A percentile compares a stretch with the other conserved stretches of the same genome.
Conservation (phyloP, 2,329 filamentous ascomycete genomes). For the Lasiodiplodia citricola region DNA sequence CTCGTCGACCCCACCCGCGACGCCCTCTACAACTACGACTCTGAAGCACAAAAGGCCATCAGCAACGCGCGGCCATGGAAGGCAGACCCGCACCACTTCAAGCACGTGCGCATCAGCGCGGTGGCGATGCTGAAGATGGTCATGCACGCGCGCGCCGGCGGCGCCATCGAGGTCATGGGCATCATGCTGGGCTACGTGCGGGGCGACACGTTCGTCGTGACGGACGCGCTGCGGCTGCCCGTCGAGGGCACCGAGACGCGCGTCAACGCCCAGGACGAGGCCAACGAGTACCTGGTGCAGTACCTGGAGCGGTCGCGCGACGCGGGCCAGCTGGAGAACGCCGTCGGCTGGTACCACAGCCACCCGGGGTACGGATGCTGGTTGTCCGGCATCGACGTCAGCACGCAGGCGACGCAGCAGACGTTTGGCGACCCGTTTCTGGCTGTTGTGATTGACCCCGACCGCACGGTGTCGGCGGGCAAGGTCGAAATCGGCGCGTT, state of each 20-base stretch:
- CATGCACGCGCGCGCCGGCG: constrained; percentile 96
- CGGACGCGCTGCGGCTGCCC: constrained; percentile 89
- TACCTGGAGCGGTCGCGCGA: constrained; percentile 80
- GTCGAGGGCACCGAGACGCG: constrained; percentile 98
- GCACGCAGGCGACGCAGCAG: constrained; percentile 86
- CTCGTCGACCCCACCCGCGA: constrained; percentile 87
- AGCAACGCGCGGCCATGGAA: constrained; percentile 74
- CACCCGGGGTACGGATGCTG: constrained; percentile 98
- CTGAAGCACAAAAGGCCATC: constrained; percentile 69
- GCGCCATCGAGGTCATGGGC: constrained; percentile 93
- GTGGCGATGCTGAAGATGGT: constrained; percentile 98
- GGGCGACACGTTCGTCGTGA: constrained; percentile 85
- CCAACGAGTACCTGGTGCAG: constrained; percentile 94
- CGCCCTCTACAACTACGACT: constrained; percentile 86
- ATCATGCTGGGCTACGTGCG: constrained; percentile 96
- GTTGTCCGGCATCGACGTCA: constrained; percentile 94
- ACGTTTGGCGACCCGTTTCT: constrained; percentile 87
- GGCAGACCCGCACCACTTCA: constrained; percentile 84
- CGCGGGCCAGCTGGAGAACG: constrained; percentile 82
- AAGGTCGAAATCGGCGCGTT: constrained; percentile 98
- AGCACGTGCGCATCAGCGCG: constrained; percentile 88
- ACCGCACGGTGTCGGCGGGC: constrained; percentile 90
- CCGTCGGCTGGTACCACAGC: constrained; percentile 97
- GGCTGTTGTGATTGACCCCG: constrained; percentile 94
- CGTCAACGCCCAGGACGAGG: constrained; percentile 94